Evolutionary conservation across 2,329 filamentous ascomycete species (phyloP).

Genomic region (Bipolaris cookei): DNA sequence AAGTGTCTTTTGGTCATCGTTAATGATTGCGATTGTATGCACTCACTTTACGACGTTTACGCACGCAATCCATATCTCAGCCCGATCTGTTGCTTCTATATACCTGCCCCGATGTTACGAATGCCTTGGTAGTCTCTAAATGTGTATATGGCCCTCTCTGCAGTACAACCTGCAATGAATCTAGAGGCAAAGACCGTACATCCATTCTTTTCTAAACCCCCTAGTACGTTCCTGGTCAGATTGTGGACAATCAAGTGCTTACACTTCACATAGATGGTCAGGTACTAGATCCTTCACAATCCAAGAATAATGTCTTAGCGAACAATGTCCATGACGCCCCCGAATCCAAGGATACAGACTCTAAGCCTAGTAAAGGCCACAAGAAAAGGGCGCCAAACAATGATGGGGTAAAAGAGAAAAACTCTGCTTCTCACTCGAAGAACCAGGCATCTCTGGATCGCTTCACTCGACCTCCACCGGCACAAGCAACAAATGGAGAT

Average conservation of each 20-base stretch:
- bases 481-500: not conserved
- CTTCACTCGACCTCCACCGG: conserved; percentile 30
- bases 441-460: conserved; percentile 37
- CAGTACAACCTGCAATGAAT: conserved; percentile 48
- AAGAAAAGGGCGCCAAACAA: conserved; percentile 37
- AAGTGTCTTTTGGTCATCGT: conserved; percentile 11
- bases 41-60: conserved; percentile 6
- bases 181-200: conserved; percentile 46
- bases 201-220: conserved; percentile 48
- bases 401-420: conserved; percentile 24
- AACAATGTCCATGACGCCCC: conserved; percentile 27
- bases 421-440: conserved; percentile 11
- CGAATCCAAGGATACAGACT: conserved; percentile 24
- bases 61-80: conserved; percentile 1
- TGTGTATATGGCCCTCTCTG: conserved; percentile 46
- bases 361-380: conserved; percentile 20
- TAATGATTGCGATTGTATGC: conserved; percentile 3
- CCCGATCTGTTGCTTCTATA: not conserved
- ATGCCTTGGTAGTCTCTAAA: conserved; percentile 26
- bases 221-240: conserved; percentile 22
- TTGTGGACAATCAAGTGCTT: not conserved
- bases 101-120: not conserved
- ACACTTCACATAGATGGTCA: conserved; percentile 21
- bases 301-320: conserved; percentile 11
- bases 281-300: conserved; percentile 10